Evolutionary conservation across 257 asterid species (phyloP).

Genomic region (Petrea volubilis): DNA sequence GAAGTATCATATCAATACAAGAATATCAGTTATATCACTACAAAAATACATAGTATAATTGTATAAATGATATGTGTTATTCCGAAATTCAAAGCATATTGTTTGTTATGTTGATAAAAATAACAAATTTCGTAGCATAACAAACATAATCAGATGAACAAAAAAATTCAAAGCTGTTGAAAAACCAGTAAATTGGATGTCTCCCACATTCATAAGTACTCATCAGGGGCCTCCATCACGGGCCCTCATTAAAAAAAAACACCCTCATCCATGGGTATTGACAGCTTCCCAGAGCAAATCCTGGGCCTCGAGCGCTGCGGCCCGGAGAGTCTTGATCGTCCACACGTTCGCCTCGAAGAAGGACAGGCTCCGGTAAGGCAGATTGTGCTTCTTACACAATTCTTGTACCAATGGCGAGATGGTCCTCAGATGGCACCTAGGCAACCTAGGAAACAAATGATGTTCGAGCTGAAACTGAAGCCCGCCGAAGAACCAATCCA

Average conservation of each 20-base stretch:
- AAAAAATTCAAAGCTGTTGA: neutral
- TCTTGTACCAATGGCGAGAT: constrained; percentile 72
- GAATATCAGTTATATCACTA: neutral
- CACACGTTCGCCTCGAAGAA: constrained; percentile 61
- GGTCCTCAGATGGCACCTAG: constrained; percentile 75
- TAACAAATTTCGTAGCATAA: neutral
- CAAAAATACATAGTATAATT: too few species aligned
- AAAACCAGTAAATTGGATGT: too few species aligned
- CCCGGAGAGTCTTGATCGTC: constrained; percentile 62
- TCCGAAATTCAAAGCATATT: neutral
- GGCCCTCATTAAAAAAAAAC: too few species aligned
- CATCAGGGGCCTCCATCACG: too few species aligned
- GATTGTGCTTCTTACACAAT: constrained; percentile 74
- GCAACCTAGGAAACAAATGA: constrained; percentile 89
- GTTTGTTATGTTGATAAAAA: constrained; percentile 1
- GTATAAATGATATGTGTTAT: neutral
- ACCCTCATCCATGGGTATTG: constrained; percentile 77
- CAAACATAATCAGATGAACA: neutral
- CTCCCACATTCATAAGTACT: neutral
- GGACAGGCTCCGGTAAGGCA: constrained; percentile 68
- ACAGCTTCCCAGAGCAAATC: constrained; percentile 90
- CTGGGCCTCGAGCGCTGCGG: constrained; percentile 79
- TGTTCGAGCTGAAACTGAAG: constrained; percentile 88
- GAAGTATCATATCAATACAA: neutral
- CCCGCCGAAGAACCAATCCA: constrained; percentile 95